Evolutionary conservation across 257 asterid species (phyloP).

Genomic region (Echites panduratus): DNA sequence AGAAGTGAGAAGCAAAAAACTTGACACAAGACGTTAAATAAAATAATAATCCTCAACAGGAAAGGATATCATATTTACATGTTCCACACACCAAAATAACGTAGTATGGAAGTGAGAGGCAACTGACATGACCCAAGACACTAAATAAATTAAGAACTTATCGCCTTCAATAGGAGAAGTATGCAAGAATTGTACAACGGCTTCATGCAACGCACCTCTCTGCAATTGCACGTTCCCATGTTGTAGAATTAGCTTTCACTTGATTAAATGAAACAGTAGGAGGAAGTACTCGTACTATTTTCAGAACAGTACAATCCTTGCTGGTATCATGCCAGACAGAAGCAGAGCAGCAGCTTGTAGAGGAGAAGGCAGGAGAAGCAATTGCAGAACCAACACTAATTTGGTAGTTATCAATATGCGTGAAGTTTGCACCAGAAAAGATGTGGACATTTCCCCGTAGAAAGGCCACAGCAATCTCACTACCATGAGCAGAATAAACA

Average conservation of each 20-base stretch:
- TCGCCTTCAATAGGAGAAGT: background rate
- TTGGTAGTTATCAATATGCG: slow-evolving; percentile 72
- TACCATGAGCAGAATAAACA: slow-evolving; percentile 97
- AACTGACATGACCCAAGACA: background rate
- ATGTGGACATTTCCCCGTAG: slow-evolving; percentile 83
- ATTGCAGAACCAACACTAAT: slow-evolving; percentile 87
- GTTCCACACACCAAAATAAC: background rate
- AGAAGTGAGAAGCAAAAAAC: too few species aligned
- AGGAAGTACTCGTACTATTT: slow-evolving; percentile 91
- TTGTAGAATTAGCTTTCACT: slow-evolving; percentile 74
- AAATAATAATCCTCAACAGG: too few species aligned
- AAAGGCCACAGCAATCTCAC: slow-evolving; percentile 95
- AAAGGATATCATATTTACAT: background rate
- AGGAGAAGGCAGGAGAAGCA: slow-evolving; percentile 95
- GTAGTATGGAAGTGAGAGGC: background rate
- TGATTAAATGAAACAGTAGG: slow-evolving; percentile 68
- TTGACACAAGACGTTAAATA: too few species aligned
- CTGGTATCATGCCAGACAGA: slow-evolving; percentile 92
- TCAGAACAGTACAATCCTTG: slow-evolving; percentile 75
- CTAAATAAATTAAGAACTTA: background rate
- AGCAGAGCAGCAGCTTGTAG: slow-evolving; percentile 99
- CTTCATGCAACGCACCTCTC: slow-evolving; percentile 61
- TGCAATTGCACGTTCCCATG: slow-evolving; percentile 99
- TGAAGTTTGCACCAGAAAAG: slow-evolving; percentile 76
- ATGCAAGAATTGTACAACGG: slow-evolving; percentile 3